Percentiles rank a stretch among this genome's conserved stretches.
These are phyloP conservation scores for Ustilago tritici DNA, from an alignment of 1,284 basidiomycete genomes.

Conservation along the genomic window DNA sequence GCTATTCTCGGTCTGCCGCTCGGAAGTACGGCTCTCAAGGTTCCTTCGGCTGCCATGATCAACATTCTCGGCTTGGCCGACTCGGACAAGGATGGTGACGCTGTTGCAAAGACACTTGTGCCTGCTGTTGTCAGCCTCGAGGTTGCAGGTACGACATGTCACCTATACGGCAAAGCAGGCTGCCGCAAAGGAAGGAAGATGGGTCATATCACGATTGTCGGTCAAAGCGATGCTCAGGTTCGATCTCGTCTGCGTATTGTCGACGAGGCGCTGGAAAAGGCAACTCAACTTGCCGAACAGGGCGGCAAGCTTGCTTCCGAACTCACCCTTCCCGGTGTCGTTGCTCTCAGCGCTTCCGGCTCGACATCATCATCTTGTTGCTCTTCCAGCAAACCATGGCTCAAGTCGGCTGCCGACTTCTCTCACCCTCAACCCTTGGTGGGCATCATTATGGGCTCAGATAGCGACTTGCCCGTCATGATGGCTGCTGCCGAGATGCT, in stretches of 20 bases:
- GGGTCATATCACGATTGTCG: slow-evolving; percentile 95
- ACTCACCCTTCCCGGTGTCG: slow-evolving; percentile 52
- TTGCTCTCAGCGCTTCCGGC: slow-evolving; percentile 24
- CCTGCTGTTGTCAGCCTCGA: slow-evolving; percentile 66
- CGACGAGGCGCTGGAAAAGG: slow-evolving; percentile 61
- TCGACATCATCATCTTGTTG: slow-evolving; percentile 20
- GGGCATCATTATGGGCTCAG: slow-evolving; percentile 97
- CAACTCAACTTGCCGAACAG: slow-evolving; percentile 55
- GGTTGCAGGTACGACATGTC: slow-evolving; percentile 83
- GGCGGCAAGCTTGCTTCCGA: slow-evolving; percentile 42
- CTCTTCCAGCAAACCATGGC: slow-evolving; percentile 62
- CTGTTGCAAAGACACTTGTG: slow-evolving; percentile 65
- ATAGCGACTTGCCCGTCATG: slow-evolving; percentile 96
- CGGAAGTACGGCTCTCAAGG: slow-evolving; percentile 88
- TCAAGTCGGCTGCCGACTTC: slow-evolving; percentile 69
- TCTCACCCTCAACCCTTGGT: slow-evolving; percentile 81
- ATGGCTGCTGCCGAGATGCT: slow-evolving; percentile 87
- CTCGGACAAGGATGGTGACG: slow-evolving; percentile 59
- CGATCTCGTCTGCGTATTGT: slow-evolving; percentile 71
- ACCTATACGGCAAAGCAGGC: slow-evolving; percentile 93
- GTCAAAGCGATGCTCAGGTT: slow-evolving; percentile 82
- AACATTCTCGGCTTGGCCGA: slow-evolving; percentile 79
- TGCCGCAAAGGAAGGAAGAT: slow-evolving; percentile 93
- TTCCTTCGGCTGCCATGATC: slow-evolving; percentile 90
- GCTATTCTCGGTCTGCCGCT: slow-evolving; percentile 93